Evolutionary conservation across 306 rosid genomes (phyloP).

Genomic region (Quercus agrifolia): DNA sequence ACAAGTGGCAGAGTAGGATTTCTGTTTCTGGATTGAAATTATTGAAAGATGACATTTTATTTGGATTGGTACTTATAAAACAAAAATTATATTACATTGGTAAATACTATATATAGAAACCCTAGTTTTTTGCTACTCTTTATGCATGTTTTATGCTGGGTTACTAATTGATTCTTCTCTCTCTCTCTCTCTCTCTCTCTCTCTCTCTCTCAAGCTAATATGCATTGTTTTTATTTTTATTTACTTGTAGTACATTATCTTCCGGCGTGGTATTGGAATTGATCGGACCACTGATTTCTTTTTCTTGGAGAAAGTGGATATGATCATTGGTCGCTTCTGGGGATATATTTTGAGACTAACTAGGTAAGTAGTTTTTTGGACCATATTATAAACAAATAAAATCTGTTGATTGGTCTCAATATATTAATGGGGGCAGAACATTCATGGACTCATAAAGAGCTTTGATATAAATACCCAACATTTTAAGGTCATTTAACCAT

Average conservation of each 20-base stretch:
- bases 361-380: conserved; percentile 40
- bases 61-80: too few species aligned
- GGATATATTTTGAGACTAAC: conserved; percentile 57
- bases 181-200: conserved; percentile 1
- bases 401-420: neutral
- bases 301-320: conserved; percentile 91
- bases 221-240: conserved; percentile 20
- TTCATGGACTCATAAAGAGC: neutral
- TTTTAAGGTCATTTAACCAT: neutral
- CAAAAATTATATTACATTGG: neutral
- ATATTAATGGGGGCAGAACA: neutral
- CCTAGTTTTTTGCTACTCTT: conserved; percentile 6
- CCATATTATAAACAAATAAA: neutral
- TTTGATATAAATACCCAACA: neutral
- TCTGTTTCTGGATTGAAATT: neutral
- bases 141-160: conserved; percentile 5
- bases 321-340: conserved; percentile 80
- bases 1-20: neutral
- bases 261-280: conserved; percentile 85
- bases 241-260: conserved; percentile 65
- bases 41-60: neutral
- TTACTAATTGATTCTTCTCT: neutral
- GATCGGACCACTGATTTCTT: conserved; percentile 81
- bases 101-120: neutral
- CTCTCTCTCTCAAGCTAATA: conserved; percentile 21